Conservation (phyloP, 2,329 filamentous ascomycete genomes). For the Trichoderma brevicompactum region DNA sequence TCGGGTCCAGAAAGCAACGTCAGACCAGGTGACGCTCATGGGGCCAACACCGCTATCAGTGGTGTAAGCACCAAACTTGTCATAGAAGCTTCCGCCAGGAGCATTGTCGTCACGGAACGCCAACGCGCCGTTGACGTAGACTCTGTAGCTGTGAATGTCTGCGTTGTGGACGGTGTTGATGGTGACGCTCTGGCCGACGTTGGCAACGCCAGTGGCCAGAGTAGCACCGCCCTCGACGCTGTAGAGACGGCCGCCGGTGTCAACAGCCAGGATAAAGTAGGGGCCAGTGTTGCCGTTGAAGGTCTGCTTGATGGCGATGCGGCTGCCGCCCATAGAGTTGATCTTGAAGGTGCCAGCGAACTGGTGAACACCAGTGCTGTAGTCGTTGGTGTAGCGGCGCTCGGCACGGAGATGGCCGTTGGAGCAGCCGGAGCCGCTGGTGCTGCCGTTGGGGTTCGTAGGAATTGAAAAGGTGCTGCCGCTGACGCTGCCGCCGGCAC, state of each 20-base stretch:
- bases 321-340: constrained; percentile 34
- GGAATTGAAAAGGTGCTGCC: constrained; percentile 32
- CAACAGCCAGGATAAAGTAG: constrained; percentile 34
- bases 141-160: constrained; percentile 30
- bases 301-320: constrained; percentile 36
- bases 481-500: constrained; percentile 32
- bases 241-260: constrained; percentile 32
- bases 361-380: constrained; percentile 32
- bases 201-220: constrained; percentile 32
- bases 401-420: constrained; percentile 35
- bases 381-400: constrained; percentile 34
- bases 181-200: constrained; percentile 31
- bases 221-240: constrained; percentile 33
- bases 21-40: constrained; percentile 33
- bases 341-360: constrained; percentile 36
- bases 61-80: constrained; percentile 37
- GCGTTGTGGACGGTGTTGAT: constrained; percentile 37
- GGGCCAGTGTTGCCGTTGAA: constrained; percentile 34
- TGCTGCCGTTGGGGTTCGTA: constrained; percentile 32
- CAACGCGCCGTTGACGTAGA: constrained; percentile 36
- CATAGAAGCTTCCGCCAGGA: constrained; percentile 35
- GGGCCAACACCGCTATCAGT: constrained; percentile 34
- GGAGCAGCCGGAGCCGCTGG: constrained; percentile 32
- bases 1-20: constrained; percentile 33
- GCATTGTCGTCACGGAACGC: constrained; percentile 32